Percentiles rank a stretch among this genome's conserved stretches.
Evolutionary conservation across 2,329 filamentous ascomycete genomes (phyloP).

Genomic region (Paecilomyces niveus): DNA sequence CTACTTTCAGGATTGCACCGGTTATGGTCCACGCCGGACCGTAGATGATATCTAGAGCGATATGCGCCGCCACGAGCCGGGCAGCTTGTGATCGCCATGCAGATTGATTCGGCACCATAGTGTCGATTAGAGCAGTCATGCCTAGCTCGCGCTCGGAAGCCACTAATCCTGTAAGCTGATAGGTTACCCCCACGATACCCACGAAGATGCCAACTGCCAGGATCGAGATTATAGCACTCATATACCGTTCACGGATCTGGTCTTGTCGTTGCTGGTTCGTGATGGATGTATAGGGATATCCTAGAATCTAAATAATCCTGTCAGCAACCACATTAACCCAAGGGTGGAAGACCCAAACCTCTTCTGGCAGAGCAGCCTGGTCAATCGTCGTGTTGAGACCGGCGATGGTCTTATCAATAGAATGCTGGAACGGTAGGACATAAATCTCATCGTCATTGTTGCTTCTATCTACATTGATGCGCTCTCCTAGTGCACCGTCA

Average conservation of each 20-base stretch:
- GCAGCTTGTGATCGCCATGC: conserved; percentile 72
- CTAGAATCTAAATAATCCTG: conserved; percentile 30
- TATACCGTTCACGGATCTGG: conserved; percentile 62
- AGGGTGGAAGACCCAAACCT: conserved; percentile 9
- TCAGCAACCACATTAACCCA: conserved; percentile 4
- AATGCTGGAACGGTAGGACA: conserved; percentile 68
- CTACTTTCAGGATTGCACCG: conserved; percentile 54
- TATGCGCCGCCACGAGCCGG: conserved; percentile 69
- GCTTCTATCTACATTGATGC: conserved; percentile 56
- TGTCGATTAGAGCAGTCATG: conserved; percentile 81
- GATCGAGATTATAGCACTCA: conserved; percentile 65
- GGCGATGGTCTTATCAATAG: conserved; percentile 68
- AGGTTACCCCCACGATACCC: conserved; percentile 72
- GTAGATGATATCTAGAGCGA: conserved; percentile 75
- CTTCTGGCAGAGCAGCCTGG: conserved; percentile 33
- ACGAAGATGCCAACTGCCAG: conserved; percentile 74
- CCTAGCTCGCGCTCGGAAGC: conserved; percentile 79
- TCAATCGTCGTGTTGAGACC: conserved; percentile 41
- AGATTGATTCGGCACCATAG: conserved; percentile 74
- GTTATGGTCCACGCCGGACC: conserved; percentile 76
- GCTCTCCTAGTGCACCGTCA: conserved; percentile 62
- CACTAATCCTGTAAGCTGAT: conserved; percentile 80
- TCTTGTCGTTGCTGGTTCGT: conserved; percentile 61
- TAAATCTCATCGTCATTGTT: conserved; percentile 74
- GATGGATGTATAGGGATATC: conserved; percentile 70